Evolutionary conservation across 805 yeast genomes (phyloP), one percentile per base, ranked within the genome.

Genomic region (Candida xyloterini): DNA sequence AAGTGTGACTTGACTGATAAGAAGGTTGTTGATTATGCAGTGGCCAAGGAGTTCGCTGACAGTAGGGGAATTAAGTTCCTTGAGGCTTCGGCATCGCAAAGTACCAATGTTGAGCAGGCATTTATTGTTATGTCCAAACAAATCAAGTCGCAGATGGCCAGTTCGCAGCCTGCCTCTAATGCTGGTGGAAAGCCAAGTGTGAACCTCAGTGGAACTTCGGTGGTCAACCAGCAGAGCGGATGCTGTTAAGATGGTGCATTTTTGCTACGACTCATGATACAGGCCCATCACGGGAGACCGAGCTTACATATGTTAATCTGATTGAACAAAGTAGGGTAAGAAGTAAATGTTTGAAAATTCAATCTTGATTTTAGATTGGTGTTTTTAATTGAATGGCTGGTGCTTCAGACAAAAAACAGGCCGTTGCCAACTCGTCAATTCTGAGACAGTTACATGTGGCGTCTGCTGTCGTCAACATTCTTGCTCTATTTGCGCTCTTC

Each of bases 61-160:
- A 84, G 95, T 29, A 75, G 88, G 62, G 91, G 87, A 52, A 85
- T 93, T 59, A 96, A 96, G 50, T 89, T 93, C 66, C 76, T 93
- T 66, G 99, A 93, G 70, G 93, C 99, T 9, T 84, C 95, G 27
- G 99, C 99, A 20, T 78, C 89, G 64, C 85, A 85, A 57, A 84
- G 96, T 25, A 88, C 96, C 43, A 93, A 93, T 62, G 99, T 93
- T 54, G 99, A 93, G 66, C 96, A 93, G 67, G 98, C 98, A 10
- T 93, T 93, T 71, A 81, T 87, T 74, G 89, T 96, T 52, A 93
- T 93, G 99, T 95, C 98, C 9, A 84, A 95, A 66, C 97, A 93
- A 66, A 93, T 93, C 63, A 93, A 93, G 74, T 93, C 95, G 50
- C 89, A 89, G 61, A 88, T 93, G 87, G 82, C 91, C 29, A 81